Conservation (phyloP, 2,329 filamentous ascomycete genomes). For the Colletotrichum orchidophilum region DNA sequence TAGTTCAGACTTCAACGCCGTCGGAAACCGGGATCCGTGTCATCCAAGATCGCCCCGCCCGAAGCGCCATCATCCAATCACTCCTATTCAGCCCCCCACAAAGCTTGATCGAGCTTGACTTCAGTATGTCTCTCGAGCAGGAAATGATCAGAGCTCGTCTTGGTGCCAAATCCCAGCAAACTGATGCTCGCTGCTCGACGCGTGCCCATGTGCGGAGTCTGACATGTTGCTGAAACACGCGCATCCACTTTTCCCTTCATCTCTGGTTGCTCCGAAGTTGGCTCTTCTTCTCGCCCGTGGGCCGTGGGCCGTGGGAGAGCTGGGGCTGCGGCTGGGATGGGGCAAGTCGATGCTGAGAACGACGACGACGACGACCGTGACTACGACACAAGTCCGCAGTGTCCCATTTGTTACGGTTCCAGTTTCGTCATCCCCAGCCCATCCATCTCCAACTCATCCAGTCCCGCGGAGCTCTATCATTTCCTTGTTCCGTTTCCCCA, state of each 20-base stretch:
- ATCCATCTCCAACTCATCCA: constrained; percentile 13
- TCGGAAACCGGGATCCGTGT: background rate
- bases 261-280: constrained; percentile 16
- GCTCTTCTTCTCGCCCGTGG: constrained; percentile 1
- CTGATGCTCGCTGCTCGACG: constrained; percentile 17
- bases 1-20: constrained; percentile 16
- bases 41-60: background rate
- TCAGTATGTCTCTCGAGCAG: constrained; percentile 16
- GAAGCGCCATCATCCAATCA: constrained; percentile 16
- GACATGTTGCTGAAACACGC: constrained; percentile 30
- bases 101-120: constrained; percentile 34
- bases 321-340: background rate
- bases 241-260: constrained; percentile 21
- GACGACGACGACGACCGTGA: background rate
- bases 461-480: constrained; percentile 7
- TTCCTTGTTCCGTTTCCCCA: constrained; percentile 1
- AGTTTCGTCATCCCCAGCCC: constrained; percentile 15
- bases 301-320: background rate
- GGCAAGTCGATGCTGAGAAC: constrained; percentile 10
- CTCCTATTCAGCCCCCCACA: constrained; percentile 5
- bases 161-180: background rate
- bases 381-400: background rate
- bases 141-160: constrained; percentile 28
- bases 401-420: constrained; percentile 12
- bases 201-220: constrained; percentile 24